phyloP scores from a whole-genome alignment of 2,329 filamentous ascomycete species.

The Neurospora sp. region DNA sequence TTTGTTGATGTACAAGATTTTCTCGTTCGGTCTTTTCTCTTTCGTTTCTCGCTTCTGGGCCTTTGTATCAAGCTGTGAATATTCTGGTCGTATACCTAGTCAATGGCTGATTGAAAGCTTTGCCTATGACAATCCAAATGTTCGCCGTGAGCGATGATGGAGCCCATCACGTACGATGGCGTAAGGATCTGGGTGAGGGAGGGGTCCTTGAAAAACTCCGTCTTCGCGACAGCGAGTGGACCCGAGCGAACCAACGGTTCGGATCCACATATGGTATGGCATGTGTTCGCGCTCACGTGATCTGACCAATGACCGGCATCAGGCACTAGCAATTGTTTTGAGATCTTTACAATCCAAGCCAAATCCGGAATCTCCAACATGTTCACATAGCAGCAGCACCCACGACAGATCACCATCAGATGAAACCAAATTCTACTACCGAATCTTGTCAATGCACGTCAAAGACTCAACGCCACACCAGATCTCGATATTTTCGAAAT shows the following conservation, averaged over 20 bases:
- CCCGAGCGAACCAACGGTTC: background rate
- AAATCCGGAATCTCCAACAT: background rate
- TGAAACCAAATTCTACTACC: background rate
- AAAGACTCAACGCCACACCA: background rate
- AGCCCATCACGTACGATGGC: background rate
- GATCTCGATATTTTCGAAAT: background rate
- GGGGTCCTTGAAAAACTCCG: background rate
- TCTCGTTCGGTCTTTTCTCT: background rate
- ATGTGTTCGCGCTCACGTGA: background rate
- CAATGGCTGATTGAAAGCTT: background rate
- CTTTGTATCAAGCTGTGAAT: background rate
- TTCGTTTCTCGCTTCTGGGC: background rate
- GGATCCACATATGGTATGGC: background rate
- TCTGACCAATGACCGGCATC: background rate
- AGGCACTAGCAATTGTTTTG: background rate
- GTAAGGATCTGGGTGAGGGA: background rate
- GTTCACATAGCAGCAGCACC: no score
- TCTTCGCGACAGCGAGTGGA: background rate
- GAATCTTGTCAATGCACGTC: background rate
- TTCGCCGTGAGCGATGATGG: background rate
- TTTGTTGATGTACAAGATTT: background rate
- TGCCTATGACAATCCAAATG: background rate
- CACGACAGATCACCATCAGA: background rate
- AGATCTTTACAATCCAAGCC: background rate
- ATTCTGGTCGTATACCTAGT: background rate